Evolutionary conservation across 2,329 filamentous ascomycete species (phyloP), one percentile per base, ranked within the genome.

Genomic region (Sphaerostilbella broomeana): DNA sequence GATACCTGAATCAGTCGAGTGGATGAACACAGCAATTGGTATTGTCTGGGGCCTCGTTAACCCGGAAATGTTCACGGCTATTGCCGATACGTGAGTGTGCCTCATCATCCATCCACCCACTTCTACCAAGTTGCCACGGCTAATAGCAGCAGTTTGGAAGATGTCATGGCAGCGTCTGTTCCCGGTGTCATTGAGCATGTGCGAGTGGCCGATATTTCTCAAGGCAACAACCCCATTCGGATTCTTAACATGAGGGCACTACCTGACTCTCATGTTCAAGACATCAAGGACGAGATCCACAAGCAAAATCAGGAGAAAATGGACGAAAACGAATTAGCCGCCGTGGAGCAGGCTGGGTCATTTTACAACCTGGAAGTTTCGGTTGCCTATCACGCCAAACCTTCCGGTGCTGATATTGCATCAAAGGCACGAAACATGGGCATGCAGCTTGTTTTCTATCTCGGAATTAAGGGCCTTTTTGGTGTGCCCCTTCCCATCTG

Each of bases 81-180:
- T 95, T 7, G 89, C 89, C n/a, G 92, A 97, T 57, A 95, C 86
- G 10, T 65, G 47, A 59, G 62, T 58, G 2, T 34, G n/a, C 13
- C 6, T 7, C 4, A 1, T 34, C 21, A n/a, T 3, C 2, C 19
- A 12, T 6, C 6, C n/a, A 12, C 13, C 5, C 17, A 12, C 5
- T 11, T 27, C 12, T 13, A 4, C 15, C 1, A 10, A 2, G n/a
- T 3, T 6, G 5, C 3, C 9, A 11, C 1, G 7, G 1, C 2
- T 5, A 1, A 50, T 59, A 49, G 51, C 15, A 0, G 12, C 10
- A 65, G 62, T 1, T 56, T 68, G 1, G 58, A 73, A 63, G 90
- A 97, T 58, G 85, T 97, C 49, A 97, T 97, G 90, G 88, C 94
- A 59, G 90, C 89, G 15, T 95, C 87, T 0, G 84, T 95, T 0